Percentiles rank a stretch among this genome's conserved stretches.
Conservation (phyloP, 2,329 filamentous ascomycete species). For the Phaeoacremonium minimum region DNA sequence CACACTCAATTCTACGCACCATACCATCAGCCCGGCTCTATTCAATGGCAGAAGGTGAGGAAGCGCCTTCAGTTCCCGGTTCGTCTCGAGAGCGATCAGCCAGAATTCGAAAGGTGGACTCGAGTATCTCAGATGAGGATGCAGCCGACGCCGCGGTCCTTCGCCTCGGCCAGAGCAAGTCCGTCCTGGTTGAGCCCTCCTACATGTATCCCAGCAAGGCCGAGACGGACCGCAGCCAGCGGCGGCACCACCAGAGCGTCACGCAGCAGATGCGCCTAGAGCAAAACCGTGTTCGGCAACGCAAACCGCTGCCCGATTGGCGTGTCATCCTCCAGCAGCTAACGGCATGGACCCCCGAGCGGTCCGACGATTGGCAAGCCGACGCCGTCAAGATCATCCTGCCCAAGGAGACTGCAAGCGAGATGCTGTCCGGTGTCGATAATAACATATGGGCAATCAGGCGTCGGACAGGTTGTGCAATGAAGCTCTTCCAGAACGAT, state of each 20-base stretch:
- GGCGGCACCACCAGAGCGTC: constrained; percentile 16
- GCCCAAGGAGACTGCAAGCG: constrained; percentile 5
- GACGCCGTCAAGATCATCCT: constrained; percentile 20
- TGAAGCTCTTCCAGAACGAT: constrained; percentile 14
- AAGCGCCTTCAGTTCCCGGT: not conserved
- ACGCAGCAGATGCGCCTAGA: constrained; percentile 31
- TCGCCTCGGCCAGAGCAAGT: constrained; percentile 9
- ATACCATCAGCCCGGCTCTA: not conserved
- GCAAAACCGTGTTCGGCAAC: constrained; percentile 22
- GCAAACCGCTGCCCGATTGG: constrained; percentile 30
- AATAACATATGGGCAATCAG: constrained; percentile 20
- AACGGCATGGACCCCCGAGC: constrained; percentile 24
- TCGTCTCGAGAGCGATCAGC: not conserved
- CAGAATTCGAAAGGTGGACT: not conserved
- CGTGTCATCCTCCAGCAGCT: constrained; percentile 31
- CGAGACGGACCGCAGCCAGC: constrained; percentile 15
- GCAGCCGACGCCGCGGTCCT: constrained; percentile 15
- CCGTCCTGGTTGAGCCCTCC: constrained; percentile 21
- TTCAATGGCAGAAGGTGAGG: not conserved
- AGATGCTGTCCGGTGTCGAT: constrained; percentile 13
- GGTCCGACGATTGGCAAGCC: constrained; percentile 5
- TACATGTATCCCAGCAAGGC: constrained; percentile 11
- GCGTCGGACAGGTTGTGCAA: constrained; percentile 15
- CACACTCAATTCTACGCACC: constrained; percentile 2
- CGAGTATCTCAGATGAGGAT: constrained; percentile 13